phyloP scores from a whole-genome alignment of 805 yeast species.

The Lipomyces spencermartinsiae region DNA sequence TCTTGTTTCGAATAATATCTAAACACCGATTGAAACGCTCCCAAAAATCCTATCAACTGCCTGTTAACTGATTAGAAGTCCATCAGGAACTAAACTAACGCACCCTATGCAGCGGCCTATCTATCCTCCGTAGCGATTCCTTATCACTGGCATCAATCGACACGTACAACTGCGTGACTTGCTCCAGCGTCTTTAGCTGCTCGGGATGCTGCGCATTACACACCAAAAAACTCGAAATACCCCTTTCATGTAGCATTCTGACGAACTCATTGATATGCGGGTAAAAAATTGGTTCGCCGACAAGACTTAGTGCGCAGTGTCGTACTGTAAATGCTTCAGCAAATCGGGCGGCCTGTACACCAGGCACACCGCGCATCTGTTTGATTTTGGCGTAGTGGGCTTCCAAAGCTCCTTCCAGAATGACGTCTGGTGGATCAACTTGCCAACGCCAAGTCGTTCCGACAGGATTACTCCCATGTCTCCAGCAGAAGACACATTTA shows the following conservation, averaged over 20 bases:
- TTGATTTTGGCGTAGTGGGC: conserved; percentile 93
- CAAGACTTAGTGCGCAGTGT: conserved; percentile 91
- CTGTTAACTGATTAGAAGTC: background rate
- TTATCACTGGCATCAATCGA: conserved; percentile 94
- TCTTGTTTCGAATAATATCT: conserved; percentile 76
- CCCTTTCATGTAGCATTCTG: conserved; percentile 75
- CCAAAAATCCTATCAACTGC: conserved; percentile 75
- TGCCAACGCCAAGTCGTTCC: conserved; percentile 98
- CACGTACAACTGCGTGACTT: conserved; percentile 89
- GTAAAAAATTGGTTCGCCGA: conserved; percentile 94
- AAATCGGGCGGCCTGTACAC: conserved; percentile 86
- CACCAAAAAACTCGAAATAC: conserved; percentile 84
- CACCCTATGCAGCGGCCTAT: conserved; percentile 77
- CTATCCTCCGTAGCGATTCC: conserved; percentile 77
- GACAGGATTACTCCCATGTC: conserved; percentile 96
- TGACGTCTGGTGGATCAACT: conserved; percentile 84
- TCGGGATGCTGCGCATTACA: conserved; percentile 97
- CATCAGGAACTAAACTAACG: background rate
- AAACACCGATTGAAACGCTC: conserved; percentile 81
- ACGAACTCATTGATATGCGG: conserved; percentile 89
- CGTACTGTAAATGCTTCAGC: conserved; percentile 87
- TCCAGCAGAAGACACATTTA: conserved; percentile 96
- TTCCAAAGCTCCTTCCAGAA: conserved; percentile 80
- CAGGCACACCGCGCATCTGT: conserved; percentile 95
- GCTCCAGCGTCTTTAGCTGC: conserved; percentile 67